phyloP scores from a whole-genome alignment of 2,329 filamentous ascomycete genomes.

The Aspergillus tanneri region DNA sequence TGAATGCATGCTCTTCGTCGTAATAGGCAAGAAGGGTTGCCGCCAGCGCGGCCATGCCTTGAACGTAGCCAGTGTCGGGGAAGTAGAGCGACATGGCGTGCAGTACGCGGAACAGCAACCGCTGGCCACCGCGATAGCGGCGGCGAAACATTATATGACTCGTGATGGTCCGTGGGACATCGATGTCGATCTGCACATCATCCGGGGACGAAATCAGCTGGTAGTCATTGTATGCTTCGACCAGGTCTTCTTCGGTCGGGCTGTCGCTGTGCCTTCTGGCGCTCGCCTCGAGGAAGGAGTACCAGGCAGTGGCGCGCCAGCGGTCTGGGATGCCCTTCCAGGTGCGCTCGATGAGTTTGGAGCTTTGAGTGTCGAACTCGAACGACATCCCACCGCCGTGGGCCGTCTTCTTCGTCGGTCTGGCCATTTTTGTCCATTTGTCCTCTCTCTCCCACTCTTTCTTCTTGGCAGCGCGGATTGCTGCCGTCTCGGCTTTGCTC shows the following conservation, averaged over 20 bases:
- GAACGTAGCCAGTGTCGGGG: conserved; percentile 88
- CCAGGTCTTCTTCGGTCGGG: conserved; percentile 68
- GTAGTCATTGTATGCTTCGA: conserved; percentile 69
- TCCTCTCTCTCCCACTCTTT: conserved; percentile 63
- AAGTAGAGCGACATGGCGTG: conserved; percentile 91
- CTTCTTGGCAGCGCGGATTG: conserved; percentile 51
- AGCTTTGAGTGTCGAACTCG: conserved; percentile 77
- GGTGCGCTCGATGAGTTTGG: conserved; percentile 85
- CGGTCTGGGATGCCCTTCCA: conserved; percentile 98
- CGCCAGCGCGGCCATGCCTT: conserved; percentile 93
- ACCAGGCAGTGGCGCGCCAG: conserved; percentile 93
- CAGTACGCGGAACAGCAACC: conserved; percentile 85
- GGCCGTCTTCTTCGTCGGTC: conserved; percentile 43
- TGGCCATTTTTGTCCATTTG: conserved; percentile 68
- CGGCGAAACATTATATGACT: conserved; percentile 96
- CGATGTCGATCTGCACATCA: conserved; percentile 94
- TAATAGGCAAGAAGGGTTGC: conserved; percentile 95
- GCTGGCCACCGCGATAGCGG: conserved; percentile 87
- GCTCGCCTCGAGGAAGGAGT: conserved; percentile 80
- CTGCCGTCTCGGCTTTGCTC: conserved; percentile 49
- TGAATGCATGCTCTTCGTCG: conserved; percentile 89
- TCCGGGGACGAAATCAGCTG: conserved; percentile 76
- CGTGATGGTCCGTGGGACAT: conserved; percentile 92
- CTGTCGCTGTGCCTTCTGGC: conserved; percentile 64
- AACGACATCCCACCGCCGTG: conserved; percentile 63